Evolutionary conservation across 1,139 yeast species (phyloP).

Genomic region (Hansenula sp.): DNA sequence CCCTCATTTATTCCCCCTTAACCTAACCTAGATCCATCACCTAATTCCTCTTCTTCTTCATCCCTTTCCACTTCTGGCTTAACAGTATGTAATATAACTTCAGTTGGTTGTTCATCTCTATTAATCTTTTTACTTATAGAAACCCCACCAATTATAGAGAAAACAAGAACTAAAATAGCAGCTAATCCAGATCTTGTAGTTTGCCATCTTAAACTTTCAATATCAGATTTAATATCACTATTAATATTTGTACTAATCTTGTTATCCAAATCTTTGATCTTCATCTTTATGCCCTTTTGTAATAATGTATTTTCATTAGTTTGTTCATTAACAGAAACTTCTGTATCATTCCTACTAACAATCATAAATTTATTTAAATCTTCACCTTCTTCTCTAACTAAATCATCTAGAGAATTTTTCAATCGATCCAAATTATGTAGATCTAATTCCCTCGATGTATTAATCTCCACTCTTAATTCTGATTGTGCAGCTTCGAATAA

Average conservation of each 20-base stretch:
- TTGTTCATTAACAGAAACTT: slow-evolving; percentile 83
- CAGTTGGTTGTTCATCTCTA: slow-evolving; percentile 25
- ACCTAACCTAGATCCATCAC: no score
- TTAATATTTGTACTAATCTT: slow-evolving; percentile 80
- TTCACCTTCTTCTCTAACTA: slow-evolving; percentile 67
- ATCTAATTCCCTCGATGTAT: slow-evolving; percentile 68
- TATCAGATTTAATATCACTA: slow-evolving; percentile 79
- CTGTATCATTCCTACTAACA: slow-evolving; percentile 63
- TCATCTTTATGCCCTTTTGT: slow-evolving; percentile 64
- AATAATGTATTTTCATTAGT: slow-evolving; percentile 79
- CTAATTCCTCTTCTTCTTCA: slow-evolving; percentile 12
- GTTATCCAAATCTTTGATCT: slow-evolving; percentile 81
- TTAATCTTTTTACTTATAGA: slow-evolving; percentile 35
- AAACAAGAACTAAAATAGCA: slow-evolving; percentile 37
- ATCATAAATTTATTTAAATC: slow-evolving; percentile 72
- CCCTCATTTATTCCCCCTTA: no score
- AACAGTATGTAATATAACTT: slow-evolving; percentile 26
- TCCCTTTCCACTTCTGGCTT: slow-evolving; percentile 26
- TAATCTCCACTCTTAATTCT: slow-evolving; percentile 77
- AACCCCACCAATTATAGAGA: slow-evolving; percentile 45
- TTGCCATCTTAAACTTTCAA: slow-evolving; percentile 91
- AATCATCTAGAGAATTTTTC: slow-evolving; percentile 68
- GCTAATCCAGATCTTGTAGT: slow-evolving; percentile 76
- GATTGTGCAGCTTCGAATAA: slow-evolving; percentile 91
- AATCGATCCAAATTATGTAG: slow-evolving; percentile 65